Evolutionary conservation across 2,329 filamentous ascomycete genomes (phyloP).

Genomic region (Chalara sp.): DNA sequence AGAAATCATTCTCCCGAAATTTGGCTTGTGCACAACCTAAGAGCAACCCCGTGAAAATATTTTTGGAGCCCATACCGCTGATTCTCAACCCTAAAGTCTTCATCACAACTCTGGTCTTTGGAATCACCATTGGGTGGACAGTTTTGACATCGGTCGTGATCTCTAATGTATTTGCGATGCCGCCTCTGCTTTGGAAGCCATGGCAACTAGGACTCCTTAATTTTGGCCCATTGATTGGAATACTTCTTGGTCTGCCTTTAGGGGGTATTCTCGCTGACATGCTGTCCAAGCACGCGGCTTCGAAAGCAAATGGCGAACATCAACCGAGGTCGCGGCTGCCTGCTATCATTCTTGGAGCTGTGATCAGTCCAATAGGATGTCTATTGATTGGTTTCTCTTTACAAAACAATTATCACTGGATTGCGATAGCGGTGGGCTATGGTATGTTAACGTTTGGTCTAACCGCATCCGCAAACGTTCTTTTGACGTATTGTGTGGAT

Average conservation of each 20-base stretch:
- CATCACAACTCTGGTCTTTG: constrained; percentile 1
- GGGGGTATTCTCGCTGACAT: constrained; percentile 3
- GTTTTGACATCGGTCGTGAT: constrained; percentile 2
- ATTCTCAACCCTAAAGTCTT: not conserved
- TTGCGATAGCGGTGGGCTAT: constrained; percentile 11
- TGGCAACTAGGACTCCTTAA: constrained; percentile 4
- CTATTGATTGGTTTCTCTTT: constrained; percentile 12
- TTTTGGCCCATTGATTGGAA: constrained; percentile 1
- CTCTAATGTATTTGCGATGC: not conserved
- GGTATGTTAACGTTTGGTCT: constrained; percentile 14
- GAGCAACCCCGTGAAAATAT: no score
- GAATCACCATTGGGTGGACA: constrained; percentile 2
- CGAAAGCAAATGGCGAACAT: not conserved
- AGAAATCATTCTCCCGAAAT: not conserved
- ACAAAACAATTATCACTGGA: constrained; percentile 10
- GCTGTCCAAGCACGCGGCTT: constrained; percentile 4
- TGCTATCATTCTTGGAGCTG: constrained; percentile 8
- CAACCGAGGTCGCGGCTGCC: constrained; percentile 12
- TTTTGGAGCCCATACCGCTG: no score
- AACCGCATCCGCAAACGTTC: constrained; percentile 15
- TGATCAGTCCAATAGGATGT: constrained; percentile 14
- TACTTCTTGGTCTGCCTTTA: constrained; percentile 2
- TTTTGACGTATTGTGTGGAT: constrained; percentile 16
- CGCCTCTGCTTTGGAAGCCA: constrained; percentile 3
- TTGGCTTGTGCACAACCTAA: no score